Percentiles rank a stretch among this genome's conserved stretches.
These are phyloP conservation scores for Achaetomiella virescens DNA, from an alignment of 495 filamentous ascomycete species.

Conservation along the genomic window DNA sequence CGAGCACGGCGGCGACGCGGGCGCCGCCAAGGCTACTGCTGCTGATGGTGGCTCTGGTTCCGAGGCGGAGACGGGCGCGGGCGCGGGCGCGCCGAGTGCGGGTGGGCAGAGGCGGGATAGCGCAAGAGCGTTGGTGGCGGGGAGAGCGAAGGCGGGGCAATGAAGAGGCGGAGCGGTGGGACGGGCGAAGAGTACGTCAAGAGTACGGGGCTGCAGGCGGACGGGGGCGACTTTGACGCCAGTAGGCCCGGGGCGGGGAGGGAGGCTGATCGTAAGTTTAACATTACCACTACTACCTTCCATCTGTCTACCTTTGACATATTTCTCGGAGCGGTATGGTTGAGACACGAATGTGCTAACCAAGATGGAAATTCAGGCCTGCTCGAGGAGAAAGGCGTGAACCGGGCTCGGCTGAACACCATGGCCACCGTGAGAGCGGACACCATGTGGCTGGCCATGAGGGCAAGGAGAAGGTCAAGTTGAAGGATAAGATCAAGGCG, in stretches of 20 bases:
- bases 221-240: constrained; percentile 64
- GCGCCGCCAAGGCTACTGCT: not conserved
- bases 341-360: not conserved
- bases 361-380: constrained; percentile 25
- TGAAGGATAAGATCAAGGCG: constrained; percentile 44
- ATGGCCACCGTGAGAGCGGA: not conserved
- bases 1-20: constrained; percentile 40
- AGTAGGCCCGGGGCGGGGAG: constrained; percentile 53
- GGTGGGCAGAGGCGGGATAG: constrained; percentile 4
- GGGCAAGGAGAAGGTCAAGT: constrained; percentile 28
- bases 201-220: constrained; percentile 48
- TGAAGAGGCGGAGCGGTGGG: constrained; percentile 16
- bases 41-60: not conserved
- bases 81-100: not conserved
- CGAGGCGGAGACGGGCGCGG: not conserved
- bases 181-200: constrained; percentile 50
- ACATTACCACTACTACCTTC: no score
- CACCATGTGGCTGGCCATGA: not conserved
- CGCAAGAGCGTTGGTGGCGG: constrained; percentile 4
- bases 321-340: not conserved
- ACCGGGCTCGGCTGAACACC: not conserved
- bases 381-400: constrained; percentile 39
- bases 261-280: constrained; percentile 58
- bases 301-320: not conserved
- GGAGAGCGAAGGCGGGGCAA: constrained; percentile 14